Conservation (phyloP, 1,284 basidiomycete species). For the Microbotryum silenes-acaulis region DNA sequence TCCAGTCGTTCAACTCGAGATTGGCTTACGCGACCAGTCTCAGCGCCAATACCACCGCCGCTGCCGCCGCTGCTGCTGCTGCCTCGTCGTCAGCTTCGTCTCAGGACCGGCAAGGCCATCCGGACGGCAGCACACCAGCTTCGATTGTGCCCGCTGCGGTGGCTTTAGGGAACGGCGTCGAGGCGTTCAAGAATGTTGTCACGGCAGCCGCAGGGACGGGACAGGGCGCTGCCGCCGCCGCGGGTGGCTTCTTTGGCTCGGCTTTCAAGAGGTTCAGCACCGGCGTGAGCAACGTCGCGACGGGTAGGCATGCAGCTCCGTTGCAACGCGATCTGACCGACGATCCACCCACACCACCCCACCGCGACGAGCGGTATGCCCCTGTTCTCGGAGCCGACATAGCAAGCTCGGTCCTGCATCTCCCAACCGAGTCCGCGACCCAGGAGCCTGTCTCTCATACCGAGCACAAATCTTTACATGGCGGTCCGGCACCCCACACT, state of each 20-base stretch:
- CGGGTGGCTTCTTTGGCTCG: conserved; percentile 22
- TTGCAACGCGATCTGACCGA: neutral
- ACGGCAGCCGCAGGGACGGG: conserved; percentile 7
- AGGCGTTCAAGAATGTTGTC: no score
- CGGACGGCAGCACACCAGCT: neutral
- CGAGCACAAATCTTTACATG: no score
- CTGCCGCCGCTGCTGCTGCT: neutral
- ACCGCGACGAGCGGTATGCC: no score
- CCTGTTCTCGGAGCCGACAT: no score
- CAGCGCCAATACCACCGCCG: no score
- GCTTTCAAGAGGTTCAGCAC: conserved; percentile 20
- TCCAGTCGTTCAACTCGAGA: conserved; percentile 26
- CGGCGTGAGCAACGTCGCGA: conserved; percentile 7
- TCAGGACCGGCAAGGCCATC: neutral
- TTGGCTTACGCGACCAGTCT: conserved; percentile 15
- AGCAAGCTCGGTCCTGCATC: no score
- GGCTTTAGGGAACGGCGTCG: no score
- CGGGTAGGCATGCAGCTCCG: neutral
- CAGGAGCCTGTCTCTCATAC: no score
- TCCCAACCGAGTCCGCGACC: no score
- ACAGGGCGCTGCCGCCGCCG: conserved; percentile 14
- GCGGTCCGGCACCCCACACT: conserved; percentile 4
- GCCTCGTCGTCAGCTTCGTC: neutral
- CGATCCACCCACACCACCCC: no score
- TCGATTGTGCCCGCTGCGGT: no score